Evolutionary conservation across 2,329 filamentous ascomycete species (phyloP).

Genomic region (Arthrobotrys entomopaga): DNA sequence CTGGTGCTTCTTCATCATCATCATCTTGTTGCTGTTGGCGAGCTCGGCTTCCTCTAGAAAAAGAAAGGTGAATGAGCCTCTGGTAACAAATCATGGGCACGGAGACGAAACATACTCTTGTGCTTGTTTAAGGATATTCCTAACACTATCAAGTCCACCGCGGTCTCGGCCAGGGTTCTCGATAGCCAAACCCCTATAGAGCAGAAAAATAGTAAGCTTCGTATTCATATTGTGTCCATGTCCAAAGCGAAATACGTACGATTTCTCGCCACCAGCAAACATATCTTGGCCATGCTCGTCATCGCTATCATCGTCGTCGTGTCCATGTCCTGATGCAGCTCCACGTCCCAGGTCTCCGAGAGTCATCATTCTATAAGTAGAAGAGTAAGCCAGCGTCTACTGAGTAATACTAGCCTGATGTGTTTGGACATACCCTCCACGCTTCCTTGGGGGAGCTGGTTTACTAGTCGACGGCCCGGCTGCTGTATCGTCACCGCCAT

Average conservation of each 20-base stretch:
- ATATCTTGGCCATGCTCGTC: slow-evolving; percentile 74
- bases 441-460: slow-evolving; percentile 29
- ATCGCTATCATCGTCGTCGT: slow-evolving; percentile 69
- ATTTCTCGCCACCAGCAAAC: slow-evolving; percentile 88
- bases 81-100: too few species aligned
- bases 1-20: slow-evolving; percentile 63
- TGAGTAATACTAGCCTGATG: too few species aligned
- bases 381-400: too few species aligned
- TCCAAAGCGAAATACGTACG: slow-evolving; percentile 66
- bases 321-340: slow-evolving; percentile 19
- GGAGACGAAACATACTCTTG: slow-evolving; percentile 65
- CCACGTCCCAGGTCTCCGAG: slow-evolving; percentile 40
- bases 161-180: slow-evolving; percentile 67
- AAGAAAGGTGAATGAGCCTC: too few species aligned
- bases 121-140: slow-evolving; percentile 73
- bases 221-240: slow-evolving; percentile 57
- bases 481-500: slow-evolving; percentile 27
- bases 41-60: slow-evolving; percentile 45
- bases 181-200: slow-evolving; percentile 68
- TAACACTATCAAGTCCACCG: slow-evolving; percentile 61
- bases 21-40: slow-evolving; percentile 54
- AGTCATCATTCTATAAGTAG: slow-evolving; percentile 40
- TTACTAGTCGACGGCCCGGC: slow-evolving; percentile 1
- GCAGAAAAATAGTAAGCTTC: slow-evolving; percentile 58
- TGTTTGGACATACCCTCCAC: slow-evolving; percentile 35